Percentiles rank a stretch among this genome's conserved stretches.
Conservation (phyloP, 768 basidiomycete genomes). For the Rhodotorula sphaerocarpa region DNA sequence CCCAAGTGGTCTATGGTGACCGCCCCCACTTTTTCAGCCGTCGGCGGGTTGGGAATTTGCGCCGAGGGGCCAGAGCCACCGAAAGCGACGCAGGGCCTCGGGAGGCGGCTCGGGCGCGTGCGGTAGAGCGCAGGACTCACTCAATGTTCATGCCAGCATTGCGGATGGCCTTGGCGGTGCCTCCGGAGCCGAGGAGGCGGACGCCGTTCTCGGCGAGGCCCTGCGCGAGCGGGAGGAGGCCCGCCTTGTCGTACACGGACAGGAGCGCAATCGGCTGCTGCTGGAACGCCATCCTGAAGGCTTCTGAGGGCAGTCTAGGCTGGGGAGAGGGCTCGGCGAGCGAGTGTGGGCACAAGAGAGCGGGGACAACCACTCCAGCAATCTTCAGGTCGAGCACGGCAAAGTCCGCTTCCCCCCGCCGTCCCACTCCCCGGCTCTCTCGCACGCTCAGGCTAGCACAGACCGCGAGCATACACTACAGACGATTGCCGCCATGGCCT, state of each 20-base stretch:
- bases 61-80: too few relatives aligned
- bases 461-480: too few relatives aligned
- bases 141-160: constrained; percentile 84
- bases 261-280: constrained; percentile 55
- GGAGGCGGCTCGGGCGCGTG: too few relatives aligned
- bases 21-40: too few relatives aligned
- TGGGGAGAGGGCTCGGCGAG: too few relatives aligned
- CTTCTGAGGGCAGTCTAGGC: not conserved
- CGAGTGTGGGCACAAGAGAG: too few relatives aligned
- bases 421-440: not conserved
- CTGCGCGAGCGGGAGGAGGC: constrained; percentile 76
- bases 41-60: too few relatives aligned
- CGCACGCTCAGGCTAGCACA: too few relatives aligned
- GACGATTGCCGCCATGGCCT: too few relatives aligned
- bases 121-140: constrained; percentile 45
- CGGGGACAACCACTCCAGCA: too few relatives aligned
- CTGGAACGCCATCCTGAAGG: not conserved
- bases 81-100: too few relatives aligned
- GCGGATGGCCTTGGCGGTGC: constrained; percentile 94
- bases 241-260: constrained; percentile 93
- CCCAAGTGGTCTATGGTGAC: too few relatives aligned
- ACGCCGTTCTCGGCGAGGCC: constrained; percentile 75
- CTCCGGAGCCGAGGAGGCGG: constrained; percentile 84
- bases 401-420: not conserved
- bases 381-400: not conserved